phyloP scores from a whole-genome alignment of 2,329 filamentous ascomycete genomes.

The Penicillium hordei region DNA sequence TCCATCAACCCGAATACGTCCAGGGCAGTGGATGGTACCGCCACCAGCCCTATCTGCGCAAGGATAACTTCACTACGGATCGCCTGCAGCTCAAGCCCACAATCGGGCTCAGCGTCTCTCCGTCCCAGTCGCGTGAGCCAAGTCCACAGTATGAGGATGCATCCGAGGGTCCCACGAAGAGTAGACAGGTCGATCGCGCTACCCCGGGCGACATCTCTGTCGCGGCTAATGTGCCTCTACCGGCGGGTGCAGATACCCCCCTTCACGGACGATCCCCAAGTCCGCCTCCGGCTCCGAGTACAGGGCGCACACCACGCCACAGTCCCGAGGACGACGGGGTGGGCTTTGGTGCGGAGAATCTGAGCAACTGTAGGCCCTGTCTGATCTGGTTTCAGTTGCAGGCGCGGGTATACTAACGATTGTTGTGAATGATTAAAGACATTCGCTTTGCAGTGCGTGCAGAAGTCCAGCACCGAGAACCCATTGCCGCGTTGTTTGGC shows the following conservation, averaged over 20 bases:
- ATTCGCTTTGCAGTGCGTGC: slow-evolving; percentile 84
- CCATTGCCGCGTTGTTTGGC: slow-evolving; percentile 70
- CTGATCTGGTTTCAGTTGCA: slow-evolving; percentile 28
- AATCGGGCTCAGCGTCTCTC: slow-evolving; percentile 40
- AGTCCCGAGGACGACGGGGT: slow-evolving; percentile 36
- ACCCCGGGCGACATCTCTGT: slow-evolving; percentile 31
- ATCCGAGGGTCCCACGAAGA: slow-evolving; percentile 42
- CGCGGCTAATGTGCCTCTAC: slow-evolving; percentile 57
- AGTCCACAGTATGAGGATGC: slow-evolving; percentile 63
- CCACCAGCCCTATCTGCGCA: slow-evolving; percentile 51
- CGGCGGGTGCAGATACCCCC: slow-evolving; percentile 54
- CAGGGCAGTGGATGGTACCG: slow-evolving; percentile 58
- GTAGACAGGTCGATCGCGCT: slow-evolving; percentile 18
- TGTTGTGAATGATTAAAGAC: slow-evolving; percentile 54
- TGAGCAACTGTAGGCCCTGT: slow-evolving; percentile 54
- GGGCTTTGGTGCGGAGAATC: slow-evolving; percentile 38
- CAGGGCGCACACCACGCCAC: slow-evolving; percentile 19
- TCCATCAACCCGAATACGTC: slow-evolving; percentile 46
- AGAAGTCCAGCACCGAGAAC: slow-evolving; percentile 84
- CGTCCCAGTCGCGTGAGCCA: slow-evolving; percentile 55
- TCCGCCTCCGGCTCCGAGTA: slow-evolving; percentile 44
- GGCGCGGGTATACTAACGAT: slow-evolving; percentile 36
- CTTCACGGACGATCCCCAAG: slow-evolving; percentile 58
- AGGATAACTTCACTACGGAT: slow-evolving; percentile 28
- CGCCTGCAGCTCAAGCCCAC: slow-evolving; percentile 45